Base-by-base conservation (phyloP, 148 eudicot genomes). In the Vaccinium vitisidaea region DNA sequence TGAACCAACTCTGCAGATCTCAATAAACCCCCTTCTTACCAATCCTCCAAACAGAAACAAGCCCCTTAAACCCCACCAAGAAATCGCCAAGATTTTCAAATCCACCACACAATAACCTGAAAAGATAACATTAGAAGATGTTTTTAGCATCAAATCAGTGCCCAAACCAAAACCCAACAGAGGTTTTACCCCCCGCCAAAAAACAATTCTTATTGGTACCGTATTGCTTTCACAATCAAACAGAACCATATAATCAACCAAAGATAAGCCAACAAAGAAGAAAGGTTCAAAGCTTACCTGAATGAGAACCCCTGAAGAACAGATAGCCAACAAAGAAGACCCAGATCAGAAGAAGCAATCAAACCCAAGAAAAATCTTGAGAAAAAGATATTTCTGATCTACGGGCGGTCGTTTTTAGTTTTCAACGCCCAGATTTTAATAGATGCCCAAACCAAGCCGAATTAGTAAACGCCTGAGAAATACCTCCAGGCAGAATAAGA, bases 1-100 rank as follows among this genome's bases (percentile, higher is more conserved):
- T 11, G 0, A 69, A 67, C 36, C 73, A 67, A 67, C 32, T 67
- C 73, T 25, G 36, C 73, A 27, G 43, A 69, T 27, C 39, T 69
- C 74, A 27, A 69, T 12, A 69, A 12, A 69, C 13, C 6, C 74
- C 74, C 36, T 27, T 13, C 39, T 69, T 27, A 32, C 30, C 36
- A 36, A 53, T 32, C 36, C 55, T 13, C 77, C 75, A 46, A 85
- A 27, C 11, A 46, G 21, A 59, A 59, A 74, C 55, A 59, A 30
- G 52, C 67, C 75, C 75, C 49, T 13, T 36, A 58, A 80, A 85
- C 65, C 84, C 84, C 87, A 81, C 61, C 67, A n/a, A 74, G 27
- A 80, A 21, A 71, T 80, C 18, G n/a, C 54, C 67, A 74, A 80
- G 9, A 73, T 81, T 77, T 61, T 61, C 81, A 52, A 75, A 30